Conservation (phyloP, 192 early-diverging fungal species). For the Jimgerdemannia lactiflua region DNA sequence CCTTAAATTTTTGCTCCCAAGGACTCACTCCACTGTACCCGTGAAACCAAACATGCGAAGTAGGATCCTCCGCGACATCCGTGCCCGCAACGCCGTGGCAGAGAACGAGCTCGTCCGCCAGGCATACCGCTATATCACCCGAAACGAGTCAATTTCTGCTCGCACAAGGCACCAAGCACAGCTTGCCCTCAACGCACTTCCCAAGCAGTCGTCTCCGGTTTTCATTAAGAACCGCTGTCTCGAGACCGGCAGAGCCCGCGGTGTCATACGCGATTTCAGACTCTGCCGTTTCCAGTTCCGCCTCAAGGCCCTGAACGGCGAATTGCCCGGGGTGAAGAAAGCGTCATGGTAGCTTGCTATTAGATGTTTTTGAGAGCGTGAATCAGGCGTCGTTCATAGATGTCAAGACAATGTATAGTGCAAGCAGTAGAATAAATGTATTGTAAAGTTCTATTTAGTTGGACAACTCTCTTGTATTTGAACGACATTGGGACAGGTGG, state of each 20-base stretch:
- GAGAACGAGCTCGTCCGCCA: constrained; percentile 69
- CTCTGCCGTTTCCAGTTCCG: constrained; percentile 81
- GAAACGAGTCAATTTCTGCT: constrained; percentile 71
- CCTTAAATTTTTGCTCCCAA: no score
- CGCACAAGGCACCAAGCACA: constrained; percentile 78
- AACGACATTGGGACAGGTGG: no score
- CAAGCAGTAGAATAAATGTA: no score
- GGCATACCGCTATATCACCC: constrained; percentile 71
- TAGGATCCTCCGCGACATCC: constrained; percentile 67
- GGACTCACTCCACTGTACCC: no score
- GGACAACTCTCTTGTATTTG: no score
- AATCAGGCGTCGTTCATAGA: no score
- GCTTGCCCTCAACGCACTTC: constrained; percentile 63
- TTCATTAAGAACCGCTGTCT: constrained; percentile 73
- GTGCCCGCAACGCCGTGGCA: constrained; percentile 63
- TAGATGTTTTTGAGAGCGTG: no score
- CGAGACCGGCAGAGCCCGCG: constrained; percentile 72
- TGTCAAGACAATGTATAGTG: no score
- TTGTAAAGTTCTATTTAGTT: no score
- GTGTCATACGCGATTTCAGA: constrained; percentile 71
- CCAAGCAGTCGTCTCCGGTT: constrained; percentile 58
- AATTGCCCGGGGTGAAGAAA: constrained; percentile 79
- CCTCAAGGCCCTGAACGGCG: constrained; percentile 72
- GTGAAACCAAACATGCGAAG: constrained; percentile 26
- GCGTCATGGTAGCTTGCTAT: constrained; percentile 61